Evolutionary conservation across 768 basidiomycete species (phyloP).

Genomic region (Boletus huronensis): DNA sequence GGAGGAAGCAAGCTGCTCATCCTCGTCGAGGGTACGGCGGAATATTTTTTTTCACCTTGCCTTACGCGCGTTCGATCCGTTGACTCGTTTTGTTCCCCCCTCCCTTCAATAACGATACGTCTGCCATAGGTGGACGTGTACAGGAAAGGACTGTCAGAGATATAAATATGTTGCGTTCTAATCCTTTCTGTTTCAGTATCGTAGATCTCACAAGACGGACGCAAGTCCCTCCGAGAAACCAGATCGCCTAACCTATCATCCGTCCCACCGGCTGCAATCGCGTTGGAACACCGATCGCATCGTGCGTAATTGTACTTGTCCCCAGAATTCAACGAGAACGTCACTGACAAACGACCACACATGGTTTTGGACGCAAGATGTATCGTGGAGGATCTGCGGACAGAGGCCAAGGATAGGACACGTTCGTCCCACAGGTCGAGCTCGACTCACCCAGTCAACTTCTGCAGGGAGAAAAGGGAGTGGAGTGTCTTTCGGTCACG

Average conservation of each 20-base stretch:
- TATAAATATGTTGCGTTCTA: too few species aligned
- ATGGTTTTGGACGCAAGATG: conserved; percentile 10
- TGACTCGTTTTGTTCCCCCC: too few species aligned
- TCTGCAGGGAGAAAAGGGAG: background rate
- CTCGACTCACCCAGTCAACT: conserved; percentile 6
- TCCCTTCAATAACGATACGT: too few species aligned
- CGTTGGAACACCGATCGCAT: background rate
- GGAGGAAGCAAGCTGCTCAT: too few species aligned
- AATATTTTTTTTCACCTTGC: too few species aligned
- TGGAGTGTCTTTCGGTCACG: background rate
- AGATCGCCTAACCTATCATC: too few species aligned
- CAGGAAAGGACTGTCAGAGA: too few species aligned
- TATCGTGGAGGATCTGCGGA: background rate
- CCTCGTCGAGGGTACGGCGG: too few species aligned
- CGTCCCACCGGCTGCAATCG: too few species aligned
- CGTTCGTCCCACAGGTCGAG: background rate
- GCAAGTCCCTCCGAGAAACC: background rate
- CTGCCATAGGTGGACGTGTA: too few species aligned
- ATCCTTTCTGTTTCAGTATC: background rate
- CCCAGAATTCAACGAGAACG: background rate
- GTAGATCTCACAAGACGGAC: conserved; percentile 7
- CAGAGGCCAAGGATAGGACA: background rate
- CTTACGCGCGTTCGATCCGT: too few species aligned
- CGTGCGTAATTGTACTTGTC: background rate
- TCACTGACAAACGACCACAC: background rate